Evolutionary conservation across 2,329 filamentous ascomycete genomes (phyloP), one percentile per base, ranked within the genome.

Genomic region (Calonectria montana): DNA sequence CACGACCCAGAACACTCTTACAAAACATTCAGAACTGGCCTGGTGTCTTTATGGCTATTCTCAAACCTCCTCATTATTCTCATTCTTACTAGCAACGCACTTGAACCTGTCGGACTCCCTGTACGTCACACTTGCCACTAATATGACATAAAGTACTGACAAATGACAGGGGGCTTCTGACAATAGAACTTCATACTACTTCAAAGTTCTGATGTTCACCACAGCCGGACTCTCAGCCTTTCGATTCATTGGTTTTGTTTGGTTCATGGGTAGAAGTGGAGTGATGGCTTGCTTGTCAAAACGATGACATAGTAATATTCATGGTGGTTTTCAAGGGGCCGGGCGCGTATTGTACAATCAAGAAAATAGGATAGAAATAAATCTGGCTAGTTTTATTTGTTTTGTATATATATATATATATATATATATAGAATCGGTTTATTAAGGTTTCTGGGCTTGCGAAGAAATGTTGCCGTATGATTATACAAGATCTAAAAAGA

Each of bases 21-120:
- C 91, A 98, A 98, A 89, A 95, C 94, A 86, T 98, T 98, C 95
- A 91, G 96, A 88, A 98, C 96, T 25, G 94, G 94, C 80, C 88
- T 98, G 74, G 94, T 98, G 71, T 93, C 96, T 15, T 89, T 92
- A 13, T 98, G 96, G 96, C 92, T 98, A 77, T 98, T 98, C 85
- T 96, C 94, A 73, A 98, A 98, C 85, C 94, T 92, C 64, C 83
- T 95, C 41, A 86, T 98, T 70, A 92, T 94, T 27, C 92, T 98
- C 69, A 89, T 92, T 76, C 97, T 98, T 78, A 98, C 95, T 35
- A 97, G 94, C 81, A 93, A 97, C 80, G 93, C 91, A 82, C 91
- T 98, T 76, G 88, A 95, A 81, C 89, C 90, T 64, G 95, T 98
- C 82, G 95, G 95, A 77, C 94, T 98, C 83, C 91, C 90, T 25